phyloP scores from a whole-genome alignment of 2,329 filamentous ascomycete species.

The Aspergillus quadricinctus region DNA sequence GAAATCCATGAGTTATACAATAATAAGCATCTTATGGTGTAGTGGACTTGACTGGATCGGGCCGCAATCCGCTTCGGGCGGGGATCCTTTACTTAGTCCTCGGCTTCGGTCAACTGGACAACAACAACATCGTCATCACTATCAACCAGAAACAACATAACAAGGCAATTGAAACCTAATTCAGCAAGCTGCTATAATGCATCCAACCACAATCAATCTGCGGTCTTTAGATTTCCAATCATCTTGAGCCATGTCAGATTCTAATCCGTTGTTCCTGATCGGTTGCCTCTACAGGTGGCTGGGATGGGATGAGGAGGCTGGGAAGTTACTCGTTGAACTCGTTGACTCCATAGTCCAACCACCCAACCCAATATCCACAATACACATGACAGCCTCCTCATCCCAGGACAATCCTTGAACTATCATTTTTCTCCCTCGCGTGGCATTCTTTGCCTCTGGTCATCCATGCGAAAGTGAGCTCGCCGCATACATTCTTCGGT shows the following conservation, averaged over 20 bases:
- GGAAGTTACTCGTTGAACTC: constrained; percentile 5
- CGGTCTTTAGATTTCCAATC: constrained; percentile 3
- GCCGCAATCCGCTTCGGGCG: neutral
- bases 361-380: constrained; percentile 11
- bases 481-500: constrained; percentile 16
- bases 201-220: neutral
- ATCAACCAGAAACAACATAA: neutral
- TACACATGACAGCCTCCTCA: neutral
- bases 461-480: constrained; percentile 14
- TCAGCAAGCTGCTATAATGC: neutral
- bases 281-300: constrained; percentile 12
- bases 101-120: neutral
- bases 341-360: constrained; percentile 7
- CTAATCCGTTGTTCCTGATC: constrained; percentile 4
- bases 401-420: neutral
- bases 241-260: constrained; percentile 7
- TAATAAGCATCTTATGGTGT: neutral
- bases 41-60: neutral
- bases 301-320: constrained; percentile 16
- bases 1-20: neutral
- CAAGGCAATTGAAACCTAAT: neutral
- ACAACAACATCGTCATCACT: neutral
- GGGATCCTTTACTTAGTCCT: neutral
- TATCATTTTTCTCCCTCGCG: constrained; percentile 4
- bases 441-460: constrained; percentile 1